These are phyloP conservation scores for Aspergillus puulaauensis DNA, from an alignment of 2,329 filamentous ascomycete genomes.

Conservation along the genomic window DNA sequence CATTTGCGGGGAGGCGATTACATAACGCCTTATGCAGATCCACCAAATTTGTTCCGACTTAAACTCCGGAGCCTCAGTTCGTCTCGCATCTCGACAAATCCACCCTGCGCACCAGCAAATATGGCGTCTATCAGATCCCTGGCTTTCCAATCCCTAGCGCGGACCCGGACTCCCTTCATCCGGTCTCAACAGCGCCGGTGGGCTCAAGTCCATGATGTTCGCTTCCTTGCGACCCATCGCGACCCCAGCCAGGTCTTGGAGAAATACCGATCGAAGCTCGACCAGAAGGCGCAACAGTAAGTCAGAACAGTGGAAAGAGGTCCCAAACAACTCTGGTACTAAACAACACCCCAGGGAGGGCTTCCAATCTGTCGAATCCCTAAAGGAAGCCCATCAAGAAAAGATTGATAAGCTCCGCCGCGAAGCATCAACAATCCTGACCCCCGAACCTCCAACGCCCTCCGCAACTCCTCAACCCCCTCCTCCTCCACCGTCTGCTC, in stretches of 20 bases:
- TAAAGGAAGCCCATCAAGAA: slow-evolving; percentile 81
- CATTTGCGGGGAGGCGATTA: slow-evolving; percentile 6
- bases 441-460: slow-evolving; percentile 44
- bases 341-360: slow-evolving; percentile 56
- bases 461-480: slow-evolving; percentile 37
- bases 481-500: slow-evolving; percentile 37
- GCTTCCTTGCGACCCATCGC: slow-evolving; percentile 80
- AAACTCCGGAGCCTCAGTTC: slow-evolving; percentile 1
- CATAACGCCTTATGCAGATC: slow-evolving; percentile 5
- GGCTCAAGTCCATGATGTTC: slow-evolving; percentile 89
- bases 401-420: slow-evolving; percentile 73
- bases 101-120: not conserved
- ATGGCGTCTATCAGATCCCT: slow-evolving; percentile 55
- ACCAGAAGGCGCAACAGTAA: slow-evolving; percentile 71
- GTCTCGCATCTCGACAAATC: slow-evolving; percentile 1
- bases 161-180: slow-evolving; percentile 28
- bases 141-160: slow-evolving; percentile 50
- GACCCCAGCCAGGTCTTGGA: slow-evolving; percentile 66
- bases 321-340: not conserved
- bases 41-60: not conserved
- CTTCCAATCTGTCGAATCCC: slow-evolving; percentile 55
- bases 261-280: slow-evolving; percentile 84
- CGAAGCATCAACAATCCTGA: slow-evolving; percentile 58
- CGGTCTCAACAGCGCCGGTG: slow-evolving; percentile 67
- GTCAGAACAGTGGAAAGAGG: slow-evolving; percentile 13